Conservation (phyloP, 2,329 filamentous ascomycete species). For the Cordyceps fumosorosea region DNA sequence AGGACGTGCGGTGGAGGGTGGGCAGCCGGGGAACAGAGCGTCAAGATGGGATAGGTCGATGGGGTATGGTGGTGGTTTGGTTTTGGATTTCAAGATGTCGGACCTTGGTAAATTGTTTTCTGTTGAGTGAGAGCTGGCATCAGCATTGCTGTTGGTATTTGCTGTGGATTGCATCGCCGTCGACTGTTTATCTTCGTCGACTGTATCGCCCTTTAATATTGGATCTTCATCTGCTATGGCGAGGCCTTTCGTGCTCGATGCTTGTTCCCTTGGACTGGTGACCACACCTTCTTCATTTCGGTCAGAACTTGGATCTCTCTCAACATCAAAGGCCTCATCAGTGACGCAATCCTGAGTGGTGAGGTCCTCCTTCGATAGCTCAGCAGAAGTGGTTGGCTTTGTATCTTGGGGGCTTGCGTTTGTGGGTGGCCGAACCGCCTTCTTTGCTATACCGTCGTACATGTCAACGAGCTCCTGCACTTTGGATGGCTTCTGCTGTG, state of each 20-base stretch:
- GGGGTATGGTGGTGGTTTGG: conserved; percentile 18
- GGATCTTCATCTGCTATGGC: not conserved
- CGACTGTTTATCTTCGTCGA: too few relatives aligned
- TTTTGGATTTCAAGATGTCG: not conserved
- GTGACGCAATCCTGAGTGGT: not conserved
- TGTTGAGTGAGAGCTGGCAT: not conserved
- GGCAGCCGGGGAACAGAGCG: conserved; percentile 25
- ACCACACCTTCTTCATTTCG: not conserved
- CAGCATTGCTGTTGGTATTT: not conserved
- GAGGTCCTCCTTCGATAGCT: not conserved
- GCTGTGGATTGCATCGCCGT: too few relatives aligned
- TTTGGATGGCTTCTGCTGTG: conserved; percentile 31
- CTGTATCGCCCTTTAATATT: not conserved
- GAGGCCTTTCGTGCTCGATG: not conserved
- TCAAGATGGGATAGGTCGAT: conserved; percentile 31
- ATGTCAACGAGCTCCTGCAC: conserved; percentile 45
- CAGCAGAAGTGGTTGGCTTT: not conserved
- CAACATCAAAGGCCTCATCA: not conserved
- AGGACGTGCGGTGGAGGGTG: conserved; percentile 22
- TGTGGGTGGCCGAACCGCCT: not conserved
- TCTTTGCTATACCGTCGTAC: conserved; percentile 39
- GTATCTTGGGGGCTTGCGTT: not conserved
- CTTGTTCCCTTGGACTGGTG: not conserved
- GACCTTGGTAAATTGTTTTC: not conserved
- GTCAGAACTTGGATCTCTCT: not conserved